A percentile compares a stretch with the other conserved stretches of the same genome.
These are phyloP conservation scores for Trichophyton mentagrophytes DNA, from an alignment of 2,329 filamentous ascomycete genomes.

Conservation along the genomic window DNA sequence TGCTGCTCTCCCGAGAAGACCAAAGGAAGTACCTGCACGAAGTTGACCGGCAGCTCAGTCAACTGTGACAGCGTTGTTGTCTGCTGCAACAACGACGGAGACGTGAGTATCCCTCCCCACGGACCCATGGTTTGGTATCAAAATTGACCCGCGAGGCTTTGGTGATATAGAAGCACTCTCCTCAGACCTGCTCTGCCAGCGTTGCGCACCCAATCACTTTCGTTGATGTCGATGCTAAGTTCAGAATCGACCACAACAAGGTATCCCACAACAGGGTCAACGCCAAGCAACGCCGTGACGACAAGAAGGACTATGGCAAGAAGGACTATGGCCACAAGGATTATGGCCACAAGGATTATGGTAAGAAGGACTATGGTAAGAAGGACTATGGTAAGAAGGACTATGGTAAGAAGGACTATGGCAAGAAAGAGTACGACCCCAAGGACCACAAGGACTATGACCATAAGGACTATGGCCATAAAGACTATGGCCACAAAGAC, in stretches of 20 bases:
- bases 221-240: background rate
- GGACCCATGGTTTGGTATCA: background rate
- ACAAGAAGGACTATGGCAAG: background rate
- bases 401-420: background rate
- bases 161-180: background rate
- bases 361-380: background rate
- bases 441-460: background rate
- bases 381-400: background rate
- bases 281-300: background rate
- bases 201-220: background rate
- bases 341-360: background rate
- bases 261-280: background rate
- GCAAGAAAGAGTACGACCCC: background rate
- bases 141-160: background rate
- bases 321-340: background rate
- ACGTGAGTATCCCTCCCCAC: background rate
- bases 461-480: background rate
- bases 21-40: background rate
- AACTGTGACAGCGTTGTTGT: constrained; percentile 2
- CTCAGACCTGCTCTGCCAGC: background rate
- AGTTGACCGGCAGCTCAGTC: background rate
- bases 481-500: background rate
- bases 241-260: constrained; percentile 3
- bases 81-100: background rate
- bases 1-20: background rate